A percentile compares a stretch with the other conserved stretches of the same genome.
These are phyloP conservation scores for Hypoxylon sp. DNA, from an alignment of 2,329 filamentous ascomycete species.

Conservation along the genomic window DNA sequence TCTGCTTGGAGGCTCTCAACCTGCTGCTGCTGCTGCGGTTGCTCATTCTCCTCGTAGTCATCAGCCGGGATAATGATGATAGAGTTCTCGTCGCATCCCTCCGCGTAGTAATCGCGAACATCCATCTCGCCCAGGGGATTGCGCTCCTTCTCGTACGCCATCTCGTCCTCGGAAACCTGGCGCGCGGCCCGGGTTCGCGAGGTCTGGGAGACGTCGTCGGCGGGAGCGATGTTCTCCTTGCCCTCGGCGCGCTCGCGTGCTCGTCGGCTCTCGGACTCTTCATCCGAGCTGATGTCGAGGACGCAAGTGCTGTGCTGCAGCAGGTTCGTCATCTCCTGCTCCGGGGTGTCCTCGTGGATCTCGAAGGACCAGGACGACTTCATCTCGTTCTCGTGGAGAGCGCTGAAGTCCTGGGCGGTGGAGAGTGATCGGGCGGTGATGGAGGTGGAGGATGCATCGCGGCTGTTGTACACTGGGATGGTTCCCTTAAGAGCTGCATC, in stretches of 20 bases:
- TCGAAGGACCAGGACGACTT: conserved; percentile 87
- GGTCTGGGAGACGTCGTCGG: conserved; percentile 69
- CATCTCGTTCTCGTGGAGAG: conserved; percentile 56
- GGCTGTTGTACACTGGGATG: conserved; percentile 67
- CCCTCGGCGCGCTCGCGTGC: conserved; percentile 63
- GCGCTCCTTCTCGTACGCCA: conserved; percentile 70
- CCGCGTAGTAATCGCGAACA: conserved; percentile 71
- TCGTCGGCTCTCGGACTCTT: conserved; percentile 70
- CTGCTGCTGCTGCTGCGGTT: conserved; percentile 7
- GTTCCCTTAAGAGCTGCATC: conserved; percentile 84
- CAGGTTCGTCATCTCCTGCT: conserved; percentile 90
- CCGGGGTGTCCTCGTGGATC: conserved; percentile 90
- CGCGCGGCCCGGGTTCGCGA: conserved; percentile 49
- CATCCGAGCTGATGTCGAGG: conserved; percentile 89
- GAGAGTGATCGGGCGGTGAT: conserved; percentile 39
- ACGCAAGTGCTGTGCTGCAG: conserved; percentile 90
- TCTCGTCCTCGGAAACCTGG: conserved; percentile 56
- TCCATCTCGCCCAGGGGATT: conserved; percentile 73
- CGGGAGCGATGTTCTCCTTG: conserved; percentile 93
- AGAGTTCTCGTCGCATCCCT: conserved; percentile 69
- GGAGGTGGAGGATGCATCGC: conserved; percentile 44
- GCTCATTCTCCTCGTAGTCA: conserved; percentile 55
- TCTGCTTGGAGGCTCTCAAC: conserved; percentile 13
- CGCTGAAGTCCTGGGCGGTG: conserved; percentile 44
- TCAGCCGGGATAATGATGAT: conserved; percentile 71